phyloP scores from a whole-genome alignment of 169 alveolate genomes.

The Nephromyces sp. region DNA sequence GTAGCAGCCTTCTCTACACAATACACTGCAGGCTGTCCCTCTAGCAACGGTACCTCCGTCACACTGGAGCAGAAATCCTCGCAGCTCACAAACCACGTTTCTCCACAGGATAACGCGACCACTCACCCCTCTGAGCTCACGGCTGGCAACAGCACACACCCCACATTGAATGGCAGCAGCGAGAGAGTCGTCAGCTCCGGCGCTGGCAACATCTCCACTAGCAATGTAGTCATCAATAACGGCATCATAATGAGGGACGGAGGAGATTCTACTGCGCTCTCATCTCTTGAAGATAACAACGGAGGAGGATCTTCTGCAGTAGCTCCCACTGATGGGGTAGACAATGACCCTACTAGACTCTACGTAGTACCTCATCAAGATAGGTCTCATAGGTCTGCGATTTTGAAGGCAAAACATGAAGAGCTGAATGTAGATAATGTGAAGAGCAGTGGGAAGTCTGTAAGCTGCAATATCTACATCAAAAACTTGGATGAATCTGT shows the following conservation, averaged over 20 bases:
- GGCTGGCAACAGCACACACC: too few relatives aligned
- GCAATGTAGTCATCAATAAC: neutral
- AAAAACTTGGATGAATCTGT: constrained; percentile 79
- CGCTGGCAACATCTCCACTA: constrained; percentile 3
- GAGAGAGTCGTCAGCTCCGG: neutral
- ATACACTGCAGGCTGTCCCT: too few relatives aligned
- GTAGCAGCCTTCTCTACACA: too few relatives aligned
- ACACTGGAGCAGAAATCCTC: too few relatives aligned
- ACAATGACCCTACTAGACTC: constrained; percentile 49
- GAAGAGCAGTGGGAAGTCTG: constrained; percentile 21
- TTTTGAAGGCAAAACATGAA: constrained; percentile 68
- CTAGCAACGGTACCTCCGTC: too few relatives aligned
- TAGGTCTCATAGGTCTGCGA: constrained; percentile 73
- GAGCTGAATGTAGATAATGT: constrained; percentile 61
- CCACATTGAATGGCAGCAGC: constrained; percentile 3
- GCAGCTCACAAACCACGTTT: too few relatives aligned
- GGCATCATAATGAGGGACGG: neutral
- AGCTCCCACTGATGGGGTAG: constrained; percentile 25
- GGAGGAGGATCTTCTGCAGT: constrained; percentile 15
- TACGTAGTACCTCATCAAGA: constrained; percentile 77
- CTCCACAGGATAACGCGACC: too few relatives aligned
- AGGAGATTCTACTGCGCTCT: too few relatives aligned
- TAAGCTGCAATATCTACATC: constrained; percentile 68
- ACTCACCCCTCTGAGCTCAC: too few relatives aligned
- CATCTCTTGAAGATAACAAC: too few relatives aligned